A percentile compares a stretch with the other conserved stretches of the same genome.
Conservation (phyloP, 2,329 filamentous ascomycete species). For the Orbilia brochopaga region DNA sequence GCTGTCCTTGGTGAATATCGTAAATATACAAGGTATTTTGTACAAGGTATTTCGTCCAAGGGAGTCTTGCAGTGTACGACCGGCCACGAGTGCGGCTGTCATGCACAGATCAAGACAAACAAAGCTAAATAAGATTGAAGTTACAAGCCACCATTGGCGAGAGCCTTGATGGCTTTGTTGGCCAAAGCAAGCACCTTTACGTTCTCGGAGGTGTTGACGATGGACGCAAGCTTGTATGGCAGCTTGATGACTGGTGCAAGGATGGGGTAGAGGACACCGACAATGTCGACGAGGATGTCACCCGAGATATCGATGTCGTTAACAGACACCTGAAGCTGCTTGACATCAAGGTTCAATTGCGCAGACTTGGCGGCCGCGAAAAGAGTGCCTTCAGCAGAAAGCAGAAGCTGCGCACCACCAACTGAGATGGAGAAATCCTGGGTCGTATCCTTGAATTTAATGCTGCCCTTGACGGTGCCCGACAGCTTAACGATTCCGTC, state of each 20-base stretch:
- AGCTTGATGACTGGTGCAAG: constrained; percentile 40
- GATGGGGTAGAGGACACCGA: constrained; percentile 33
- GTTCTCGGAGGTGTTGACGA: constrained; percentile 41
- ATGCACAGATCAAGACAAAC: not conserved
- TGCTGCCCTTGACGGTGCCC: constrained; percentile 14
- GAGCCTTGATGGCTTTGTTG: constrained; percentile 36
- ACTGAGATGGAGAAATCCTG: constrained; percentile 34
- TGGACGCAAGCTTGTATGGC: constrained; percentile 39
- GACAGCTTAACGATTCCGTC: constrained; percentile 31
- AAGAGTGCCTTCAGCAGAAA: constrained; percentile 24
- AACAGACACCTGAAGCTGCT: constrained; percentile 18
- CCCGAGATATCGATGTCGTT: constrained; percentile 27
- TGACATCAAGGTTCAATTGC: constrained; percentile 18
- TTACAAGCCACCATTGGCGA: constrained; percentile 14
- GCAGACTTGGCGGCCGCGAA: constrained; percentile 2
- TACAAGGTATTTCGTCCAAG: too few relatives aligned
- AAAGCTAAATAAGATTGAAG: not conserved
- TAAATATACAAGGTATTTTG: too few relatives aligned
- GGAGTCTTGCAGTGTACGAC: too few relatives aligned
- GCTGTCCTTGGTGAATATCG: too few relatives aligned
- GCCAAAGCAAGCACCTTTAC: constrained; percentile 22
- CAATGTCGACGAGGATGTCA: constrained; percentile 30
- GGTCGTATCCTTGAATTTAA: constrained; percentile 17
- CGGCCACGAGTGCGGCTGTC: not conserved
- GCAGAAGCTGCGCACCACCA: constrained; percentile 15